phyloP scores from a whole-genome alignment of 2,329 filamentous ascomycete genomes.

The Tolypocladium paradoxum region DNA sequence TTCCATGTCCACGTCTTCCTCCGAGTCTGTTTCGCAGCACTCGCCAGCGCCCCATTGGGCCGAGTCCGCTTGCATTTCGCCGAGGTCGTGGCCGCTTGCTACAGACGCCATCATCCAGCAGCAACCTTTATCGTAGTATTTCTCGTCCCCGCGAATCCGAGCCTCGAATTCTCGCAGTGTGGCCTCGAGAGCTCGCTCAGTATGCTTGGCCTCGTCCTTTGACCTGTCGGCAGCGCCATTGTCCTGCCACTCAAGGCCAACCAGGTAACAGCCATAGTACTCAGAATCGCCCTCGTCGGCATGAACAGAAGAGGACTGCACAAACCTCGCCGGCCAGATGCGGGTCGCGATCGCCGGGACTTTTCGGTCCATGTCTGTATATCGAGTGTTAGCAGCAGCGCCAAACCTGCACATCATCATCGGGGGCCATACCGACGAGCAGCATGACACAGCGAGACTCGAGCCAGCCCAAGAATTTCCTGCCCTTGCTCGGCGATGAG shows the following conservation, averaged over 20 bases:
- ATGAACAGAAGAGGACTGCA: constrained; percentile 17
- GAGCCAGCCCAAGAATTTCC: constrained; percentile 49
- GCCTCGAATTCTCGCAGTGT: constrained; percentile 37
- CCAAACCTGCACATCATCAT: neutral
- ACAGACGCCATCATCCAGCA: constrained; percentile 37
- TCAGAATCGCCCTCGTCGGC: constrained; percentile 24
- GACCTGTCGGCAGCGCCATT: constrained; percentile 11
- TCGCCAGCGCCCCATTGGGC: constrained; percentile 34
- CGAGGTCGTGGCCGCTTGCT: constrained; percentile 25
- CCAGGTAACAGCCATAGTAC: constrained; percentile 50
- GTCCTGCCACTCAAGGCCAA: constrained; percentile 38
- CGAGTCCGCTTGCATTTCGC: constrained; percentile 32
- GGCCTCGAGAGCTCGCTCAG: constrained; percentile 31
- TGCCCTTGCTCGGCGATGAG: constrained; percentile 40
- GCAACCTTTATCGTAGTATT: constrained; percentile 36
- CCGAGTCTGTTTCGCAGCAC: constrained; percentile 26
- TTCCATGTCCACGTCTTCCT: constrained; percentile 31
- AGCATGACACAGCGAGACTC: constrained; percentile 49
- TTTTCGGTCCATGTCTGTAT: constrained; percentile 41
- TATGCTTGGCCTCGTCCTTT: constrained; percentile 30
- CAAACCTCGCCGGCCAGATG: constrained; percentile 54
- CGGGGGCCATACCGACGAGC: constrained; percentile 36
- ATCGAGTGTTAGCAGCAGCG: constrained; percentile 10
- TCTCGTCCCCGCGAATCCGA: constrained; percentile 32
- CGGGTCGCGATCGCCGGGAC: constrained; percentile 40